Evolutionary conservation across 306 rosid genomes (phyloP).

Genomic region (Castanea sativa): DNA sequence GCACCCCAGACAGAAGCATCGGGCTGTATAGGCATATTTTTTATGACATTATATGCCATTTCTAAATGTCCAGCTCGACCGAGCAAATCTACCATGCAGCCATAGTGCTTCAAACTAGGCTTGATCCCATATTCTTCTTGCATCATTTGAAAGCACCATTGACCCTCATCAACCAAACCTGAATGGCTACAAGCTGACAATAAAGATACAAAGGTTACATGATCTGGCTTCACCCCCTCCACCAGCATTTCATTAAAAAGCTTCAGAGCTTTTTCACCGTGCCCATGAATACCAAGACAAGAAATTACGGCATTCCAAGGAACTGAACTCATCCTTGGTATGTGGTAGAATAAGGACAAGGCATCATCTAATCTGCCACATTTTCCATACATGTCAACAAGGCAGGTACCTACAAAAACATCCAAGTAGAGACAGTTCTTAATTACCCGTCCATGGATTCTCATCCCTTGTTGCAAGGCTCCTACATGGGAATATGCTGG

Average conservation of each 20-base stretch:
- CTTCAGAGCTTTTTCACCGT: constrained; percentile 36
- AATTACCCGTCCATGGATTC: constrained; percentile 43
- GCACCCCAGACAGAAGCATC: constrained; percentile 60
- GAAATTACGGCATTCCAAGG: constrained; percentile 51
- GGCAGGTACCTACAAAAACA: constrained; percentile 45
- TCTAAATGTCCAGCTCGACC: constrained; percentile 52
- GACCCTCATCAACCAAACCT: constrained; percentile 44
- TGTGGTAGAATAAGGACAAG: constrained; percentile 33
- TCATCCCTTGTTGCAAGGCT: constrained; percentile 50
- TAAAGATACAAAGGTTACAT: constrained; percentile 40
- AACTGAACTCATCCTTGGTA: constrained; percentile 30
- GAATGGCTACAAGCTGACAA: constrained; percentile 56
- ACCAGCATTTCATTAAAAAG: constrained; percentile 39
- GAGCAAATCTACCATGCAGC: constrained; percentile 55
- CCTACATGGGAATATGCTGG: constrained; percentile 47
- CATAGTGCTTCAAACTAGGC: constrained; percentile 41
- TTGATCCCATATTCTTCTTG: constrained; percentile 39
- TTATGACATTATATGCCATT: constrained; percentile 36
- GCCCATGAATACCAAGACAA: constrained; percentile 52
- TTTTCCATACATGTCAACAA: constrained; percentile 57
- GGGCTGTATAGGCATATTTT: constrained; percentile 40
- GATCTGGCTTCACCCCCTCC: constrained; percentile 38
- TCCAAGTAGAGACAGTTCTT: constrained; percentile 37
- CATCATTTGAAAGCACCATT: constrained; percentile 39
- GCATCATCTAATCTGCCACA: constrained; percentile 52